A percentile compares a stretch with the other conserved stretches of the same genome.
phyloP scores from a whole-genome alignment of 2,329 filamentous ascomycete genomes.

The Phialocephala subalpina region DNA sequence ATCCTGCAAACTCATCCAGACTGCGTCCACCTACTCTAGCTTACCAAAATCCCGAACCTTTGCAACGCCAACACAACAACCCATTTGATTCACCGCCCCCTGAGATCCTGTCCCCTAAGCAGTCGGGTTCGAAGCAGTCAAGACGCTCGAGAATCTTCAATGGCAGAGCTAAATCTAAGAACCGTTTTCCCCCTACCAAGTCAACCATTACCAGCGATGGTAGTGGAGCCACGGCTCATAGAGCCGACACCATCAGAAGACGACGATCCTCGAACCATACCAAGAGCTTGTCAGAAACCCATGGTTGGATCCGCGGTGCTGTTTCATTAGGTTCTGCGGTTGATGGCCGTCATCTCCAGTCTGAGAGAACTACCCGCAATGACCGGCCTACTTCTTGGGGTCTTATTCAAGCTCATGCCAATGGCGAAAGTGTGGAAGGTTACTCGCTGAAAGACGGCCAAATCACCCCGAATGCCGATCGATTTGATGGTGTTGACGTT shows the following conservation, averaged over 20 bases:
- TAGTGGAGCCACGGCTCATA: not conserved
- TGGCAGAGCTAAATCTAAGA: not conserved
- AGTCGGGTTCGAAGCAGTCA: constrained; percentile 6
- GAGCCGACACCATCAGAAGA: not conserved
- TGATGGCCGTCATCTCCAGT: too few species aligned
- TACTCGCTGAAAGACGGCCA: not conserved
- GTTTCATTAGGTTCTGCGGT: not conserved
- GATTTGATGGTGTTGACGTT: not conserved
- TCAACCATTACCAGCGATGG: constrained; percentile 4
- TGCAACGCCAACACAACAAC: constrained; percentile 36
- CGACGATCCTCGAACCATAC: not conserved
- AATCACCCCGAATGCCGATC: not conserved
- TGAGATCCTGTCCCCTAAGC: constrained; percentile 25
- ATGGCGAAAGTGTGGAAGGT: not conserved
- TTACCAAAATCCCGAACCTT: constrained; percentile 31
- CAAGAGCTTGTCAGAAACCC: not conserved
- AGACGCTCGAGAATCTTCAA: constrained; percentile 6
- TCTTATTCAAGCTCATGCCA: not conserved
- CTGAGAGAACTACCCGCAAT: not conserved
- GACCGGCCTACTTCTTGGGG: constrained; percentile 3
- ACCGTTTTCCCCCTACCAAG: constrained; percentile 6
- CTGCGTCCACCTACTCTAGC: constrained; percentile 28
- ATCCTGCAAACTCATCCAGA: constrained; percentile 40
- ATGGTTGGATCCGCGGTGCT: not conserved
- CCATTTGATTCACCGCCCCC: constrained; percentile 42